Evolutionary conservation across 129 eudicot species (phyloP).

Genomic region (Flaveria sonorensis): DNA sequence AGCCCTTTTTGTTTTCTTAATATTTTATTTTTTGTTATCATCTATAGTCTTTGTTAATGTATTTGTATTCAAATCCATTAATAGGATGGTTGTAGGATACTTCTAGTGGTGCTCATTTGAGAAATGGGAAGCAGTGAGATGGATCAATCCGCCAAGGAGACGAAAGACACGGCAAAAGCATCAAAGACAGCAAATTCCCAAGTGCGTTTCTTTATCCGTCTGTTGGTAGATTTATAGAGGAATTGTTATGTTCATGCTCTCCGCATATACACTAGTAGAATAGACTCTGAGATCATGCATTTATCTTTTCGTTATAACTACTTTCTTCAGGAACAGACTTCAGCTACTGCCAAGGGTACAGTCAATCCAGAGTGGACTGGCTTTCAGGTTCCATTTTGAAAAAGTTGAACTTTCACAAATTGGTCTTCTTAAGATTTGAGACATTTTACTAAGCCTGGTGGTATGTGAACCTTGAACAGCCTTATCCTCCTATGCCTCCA

Average conservation of each 20-base stretch:
- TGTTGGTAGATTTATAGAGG: not conserved
- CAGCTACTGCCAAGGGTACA: constrained; percentile 50
- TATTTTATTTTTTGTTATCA: not conserved
- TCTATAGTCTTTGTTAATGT: not conserved
- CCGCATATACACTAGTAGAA: no score
- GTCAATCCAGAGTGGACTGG: constrained; percentile 79
- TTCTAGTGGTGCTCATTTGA: constrained; percentile 39
- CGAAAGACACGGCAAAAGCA: constrained; percentile 60
- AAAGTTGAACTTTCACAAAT: constrained; percentile 2
- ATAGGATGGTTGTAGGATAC: constrained; percentile 57
- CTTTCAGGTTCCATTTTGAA: constrained; percentile 54
- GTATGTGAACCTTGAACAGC: constrained; percentile 53
- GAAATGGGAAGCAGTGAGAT: constrained; percentile 92
- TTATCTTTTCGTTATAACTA: constrained; percentile 6
- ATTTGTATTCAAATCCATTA: constrained; percentile 1
- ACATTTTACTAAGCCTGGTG: constrained; percentile 28
- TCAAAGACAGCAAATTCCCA: constrained; percentile 55
- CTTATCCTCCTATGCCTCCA: constrained; percentile 97
- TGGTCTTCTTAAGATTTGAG: constrained; percentile 8
- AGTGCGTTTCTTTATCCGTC: constrained; percentile 27
- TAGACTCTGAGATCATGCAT: constrained; percentile 2
- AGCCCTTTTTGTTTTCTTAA: not conserved
- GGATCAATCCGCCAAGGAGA: constrained; percentile 79
- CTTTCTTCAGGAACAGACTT: constrained; percentile 64
- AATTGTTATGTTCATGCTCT: no score